Evolutionary conservation across 2,329 filamentous ascomycete species (phyloP), one percentile per base, ranked within the genome.

Genomic region (Diaporthe vaccinii): DNA sequence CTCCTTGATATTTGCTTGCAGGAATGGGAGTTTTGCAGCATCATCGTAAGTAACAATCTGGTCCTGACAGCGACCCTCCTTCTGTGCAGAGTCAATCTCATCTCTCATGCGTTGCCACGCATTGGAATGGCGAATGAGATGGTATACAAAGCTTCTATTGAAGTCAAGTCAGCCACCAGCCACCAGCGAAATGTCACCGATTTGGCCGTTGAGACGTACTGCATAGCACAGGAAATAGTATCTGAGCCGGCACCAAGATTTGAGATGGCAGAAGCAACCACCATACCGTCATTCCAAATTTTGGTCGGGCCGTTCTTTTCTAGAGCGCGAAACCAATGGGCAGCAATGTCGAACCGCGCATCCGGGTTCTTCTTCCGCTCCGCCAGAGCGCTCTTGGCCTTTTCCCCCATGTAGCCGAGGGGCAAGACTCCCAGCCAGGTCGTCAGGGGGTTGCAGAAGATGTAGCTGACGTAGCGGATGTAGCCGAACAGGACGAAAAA

Each of bases 1-100:
- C 76, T 84, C 83, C 76, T 82, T 81, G 75, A 84, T 81, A 73
- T 82, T 83, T 22, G 82, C 82, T 57, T 81, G 80, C n/a, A 84
- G 76, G 72, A 81, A 85, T 6, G 80, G 79, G 20, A 84, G 77
- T 44, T 78, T 78, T 73, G 81, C 79, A 2, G 83, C 79, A 39
- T 82, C 79, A 2, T 77, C 76, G 61, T 75, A 82, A 12, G 76
- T 75, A 1, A 81, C 76, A 1, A 80, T 71, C 31, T 74, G 51
- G 53, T 76, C 72, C 28, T 62, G 53, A 34, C 78, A 77, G 17
- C 39, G 67, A 34, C 76, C 76, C 28, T 73, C 62, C 25, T 28
- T 53, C 17, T 39, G 28, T 3, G 78, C 80, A 8, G 75, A 73
- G 25, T 79, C 76, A 31, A 82, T 78, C 75, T 82, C 80, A 10